A percentile compares a stretch with the other conserved stretches of the same genome.
phyloP scores from a whole-genome alignment of 2,329 filamentous ascomycete species.

The Hypoxylon sp. region DNA sequence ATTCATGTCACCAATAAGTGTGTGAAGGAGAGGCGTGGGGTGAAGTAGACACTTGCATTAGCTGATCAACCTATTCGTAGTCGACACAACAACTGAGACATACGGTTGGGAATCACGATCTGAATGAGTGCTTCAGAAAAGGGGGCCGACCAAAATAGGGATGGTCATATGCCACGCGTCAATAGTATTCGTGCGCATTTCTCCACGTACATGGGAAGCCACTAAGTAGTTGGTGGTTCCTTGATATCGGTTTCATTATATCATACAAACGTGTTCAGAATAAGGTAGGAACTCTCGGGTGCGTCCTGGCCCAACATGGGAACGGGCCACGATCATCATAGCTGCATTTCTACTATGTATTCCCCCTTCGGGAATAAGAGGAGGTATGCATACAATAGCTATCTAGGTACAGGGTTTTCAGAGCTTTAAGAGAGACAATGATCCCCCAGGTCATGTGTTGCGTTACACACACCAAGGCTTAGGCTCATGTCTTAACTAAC shows the following conservation, averaged over 20 bases:
- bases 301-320: slow-evolving; percentile 8
- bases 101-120: slow-evolving; percentile 35
- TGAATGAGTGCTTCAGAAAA: slow-evolving; percentile 19
- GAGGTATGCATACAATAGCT: slow-evolving; percentile 38
- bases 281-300: slow-evolving; percentile 17
- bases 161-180: slow-evolving; percentile 37
- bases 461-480: slow-evolving; percentile 33
- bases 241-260: slow-evolving; percentile 8
- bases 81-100: slow-evolving; percentile 27
- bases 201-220: slow-evolving; percentile 32
- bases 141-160: slow-evolving; percentile 27
- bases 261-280: slow-evolving; percentile 14
- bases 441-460: slow-evolving; percentile 29
- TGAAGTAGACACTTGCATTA: slow-evolving; percentile 40
- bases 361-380: slow-evolving; percentile 32
- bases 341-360: not conserved
- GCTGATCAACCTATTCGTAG: slow-evolving; percentile 23
- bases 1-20: slow-evolving; percentile 21
- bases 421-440: slow-evolving; percentile 5
- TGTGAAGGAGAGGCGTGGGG: slow-evolving; percentile 36
- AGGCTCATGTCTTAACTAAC: slow-evolving; percentile 32
- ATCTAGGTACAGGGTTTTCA: slow-evolving; percentile 25
- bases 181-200: slow-evolving; percentile 19
- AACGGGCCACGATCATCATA: slow-evolving; percentile 12
- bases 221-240: slow-evolving; percentile 8